These are phyloP conservation scores for Mortierella hygrophila DNA, from an alignment of 192 early-diverging fungal genomes.

Conservation along the genomic window DNA sequence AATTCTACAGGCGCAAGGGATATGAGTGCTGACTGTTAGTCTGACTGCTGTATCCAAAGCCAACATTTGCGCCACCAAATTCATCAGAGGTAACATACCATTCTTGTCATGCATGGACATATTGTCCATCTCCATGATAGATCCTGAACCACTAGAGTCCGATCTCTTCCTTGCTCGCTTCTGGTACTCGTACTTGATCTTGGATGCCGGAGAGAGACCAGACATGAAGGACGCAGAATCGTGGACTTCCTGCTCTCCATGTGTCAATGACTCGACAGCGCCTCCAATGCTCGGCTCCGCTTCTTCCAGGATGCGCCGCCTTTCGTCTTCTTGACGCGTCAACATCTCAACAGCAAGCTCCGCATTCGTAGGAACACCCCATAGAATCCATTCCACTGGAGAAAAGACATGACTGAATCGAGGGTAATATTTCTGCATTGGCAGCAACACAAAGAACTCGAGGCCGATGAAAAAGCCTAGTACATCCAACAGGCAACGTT, in stretches of 20 bases:
- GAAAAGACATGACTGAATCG: constrained; percentile 63
- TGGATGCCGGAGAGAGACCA: constrained; percentile 26
- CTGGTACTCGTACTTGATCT: constrained; percentile 46
- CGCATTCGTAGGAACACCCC: constrained; percentile 65
- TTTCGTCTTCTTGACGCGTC: constrained; percentile 24
- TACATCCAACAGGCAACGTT: too few species aligned
- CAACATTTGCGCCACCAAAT: neutral
- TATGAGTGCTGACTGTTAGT: neutral
- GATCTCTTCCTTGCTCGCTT: constrained; percentile 19
- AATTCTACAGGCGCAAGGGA: constrained; percentile 24
- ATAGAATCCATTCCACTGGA: constrained; percentile 60
- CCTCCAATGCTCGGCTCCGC: neutral
- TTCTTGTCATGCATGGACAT: neutral
- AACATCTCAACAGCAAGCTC: constrained; percentile 64
- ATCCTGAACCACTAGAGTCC: constrained; percentile 4
- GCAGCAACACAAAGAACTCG: constrained; percentile 62
- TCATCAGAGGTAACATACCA: neutral
- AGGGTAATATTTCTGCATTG: constrained; percentile 60
- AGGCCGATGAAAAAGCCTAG: constrained; percentile 51
- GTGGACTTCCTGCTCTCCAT: constrained; percentile 1
- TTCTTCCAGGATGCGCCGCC: neutral
- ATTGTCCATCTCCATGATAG: neutral
- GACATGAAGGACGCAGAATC: constrained; percentile 14
- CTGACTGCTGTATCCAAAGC: neutral
- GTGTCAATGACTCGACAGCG: neutral